These are phyloP conservation scores for Chalciporus sp. DNA, from an alignment of 1,284 basidiomycete genomes.

Conservation along the genomic window DNA sequence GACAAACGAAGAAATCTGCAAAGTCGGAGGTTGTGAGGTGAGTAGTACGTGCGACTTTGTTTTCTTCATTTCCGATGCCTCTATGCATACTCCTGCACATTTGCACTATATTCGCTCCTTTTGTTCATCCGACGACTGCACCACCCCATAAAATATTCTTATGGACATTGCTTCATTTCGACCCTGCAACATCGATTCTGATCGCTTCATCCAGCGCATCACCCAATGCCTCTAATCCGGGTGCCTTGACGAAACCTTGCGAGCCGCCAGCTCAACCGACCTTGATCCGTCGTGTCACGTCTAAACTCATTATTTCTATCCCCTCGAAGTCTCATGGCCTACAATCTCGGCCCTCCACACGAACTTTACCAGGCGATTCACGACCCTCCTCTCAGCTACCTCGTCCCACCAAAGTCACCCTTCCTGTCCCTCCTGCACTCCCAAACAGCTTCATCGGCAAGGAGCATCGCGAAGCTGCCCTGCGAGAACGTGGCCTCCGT, in stretches of 20 bases:
- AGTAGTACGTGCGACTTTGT: constrained; percentile 1
- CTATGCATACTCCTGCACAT: no score
- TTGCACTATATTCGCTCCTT: not conserved
- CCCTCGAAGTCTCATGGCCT: constrained; percentile 6
- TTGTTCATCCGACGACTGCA: not conserved
- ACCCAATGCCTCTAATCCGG: not conserved
- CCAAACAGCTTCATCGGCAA: constrained; percentile 29
- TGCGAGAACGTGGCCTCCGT: constrained; percentile 54
- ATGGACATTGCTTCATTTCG: constrained; percentile 7
- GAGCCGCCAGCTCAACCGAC: constrained; percentile 13
- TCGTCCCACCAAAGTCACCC: constrained; percentile 5
- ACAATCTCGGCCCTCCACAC: constrained; percentile 18
- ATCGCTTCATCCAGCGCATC: constrained; percentile 8
- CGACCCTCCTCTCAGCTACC: not conserved
- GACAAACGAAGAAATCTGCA: constrained; percentile 1
- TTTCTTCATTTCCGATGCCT: not conserved
- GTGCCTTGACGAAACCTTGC: not conserved
- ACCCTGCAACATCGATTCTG: constrained; percentile 7
- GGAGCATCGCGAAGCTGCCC: constrained; percentile 47
- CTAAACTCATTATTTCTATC: constrained; percentile 29
- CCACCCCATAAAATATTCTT: not conserved
- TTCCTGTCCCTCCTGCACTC: constrained; percentile 15
- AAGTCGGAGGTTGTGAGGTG: constrained; percentile 16
- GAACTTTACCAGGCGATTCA: constrained; percentile 8
- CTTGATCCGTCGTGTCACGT: constrained; percentile 33